Evolutionary conservation across 768 basidiomycete species (phyloP).

Genomic region (Hemileccinum rubropunctum): DNA sequence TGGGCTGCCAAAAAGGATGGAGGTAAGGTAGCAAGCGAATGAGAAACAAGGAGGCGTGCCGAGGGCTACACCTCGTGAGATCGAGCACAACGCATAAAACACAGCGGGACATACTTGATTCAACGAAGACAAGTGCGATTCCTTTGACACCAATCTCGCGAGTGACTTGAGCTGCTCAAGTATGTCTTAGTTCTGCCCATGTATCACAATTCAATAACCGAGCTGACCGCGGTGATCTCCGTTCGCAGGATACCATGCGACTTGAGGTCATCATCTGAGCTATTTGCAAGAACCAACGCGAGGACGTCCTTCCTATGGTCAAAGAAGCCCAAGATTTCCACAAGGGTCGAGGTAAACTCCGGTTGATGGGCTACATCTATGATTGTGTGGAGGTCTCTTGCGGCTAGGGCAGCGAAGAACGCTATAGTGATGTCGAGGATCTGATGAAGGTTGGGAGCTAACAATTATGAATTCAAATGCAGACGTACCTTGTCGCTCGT

Average conservation of each 20-base stretch:
- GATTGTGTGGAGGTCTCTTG: slow-evolving; percentile 56
- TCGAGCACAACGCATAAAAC: background rate
- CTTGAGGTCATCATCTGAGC: slow-evolving; percentile 45
- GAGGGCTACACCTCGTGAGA: slow-evolving; percentile 41
- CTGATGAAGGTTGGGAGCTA: slow-evolving; percentile 31
- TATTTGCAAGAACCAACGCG: slow-evolving; percentile 34
- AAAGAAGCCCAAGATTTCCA: slow-evolving; percentile 38
- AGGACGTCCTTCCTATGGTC: slow-evolving; percentile 47
- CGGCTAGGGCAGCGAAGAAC: slow-evolving; percentile 60
- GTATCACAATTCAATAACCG: background rate
- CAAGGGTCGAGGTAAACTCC: slow-evolving; percentile 40
- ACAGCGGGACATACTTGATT: slow-evolving; percentile 15
- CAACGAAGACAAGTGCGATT: slow-evolving; percentile 27
- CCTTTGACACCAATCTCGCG: slow-evolving; percentile 34
- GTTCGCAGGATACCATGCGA: slow-evolving; percentile 52
- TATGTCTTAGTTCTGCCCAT: slow-evolving; percentile 5
- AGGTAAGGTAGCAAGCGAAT: slow-evolving; percentile 48
- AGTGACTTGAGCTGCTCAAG: slow-evolving; percentile 34
- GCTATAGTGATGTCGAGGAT: slow-evolving; percentile 62
- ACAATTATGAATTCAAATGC: background rate
- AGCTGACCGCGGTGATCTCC: slow-evolving; percentile 54
- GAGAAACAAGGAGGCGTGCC: slow-evolving; percentile 51
- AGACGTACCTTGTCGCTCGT: slow-evolving; percentile 55
- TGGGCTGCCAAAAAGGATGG: slow-evolving; percentile 38
- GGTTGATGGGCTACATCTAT: slow-evolving; percentile 47